Evolutionary conservation across 2,329 filamentous ascomycete genomes (phyloP), one percentile per base, ranked within the genome.

Genomic region (Neofusicoccum umdonicola): DNA sequence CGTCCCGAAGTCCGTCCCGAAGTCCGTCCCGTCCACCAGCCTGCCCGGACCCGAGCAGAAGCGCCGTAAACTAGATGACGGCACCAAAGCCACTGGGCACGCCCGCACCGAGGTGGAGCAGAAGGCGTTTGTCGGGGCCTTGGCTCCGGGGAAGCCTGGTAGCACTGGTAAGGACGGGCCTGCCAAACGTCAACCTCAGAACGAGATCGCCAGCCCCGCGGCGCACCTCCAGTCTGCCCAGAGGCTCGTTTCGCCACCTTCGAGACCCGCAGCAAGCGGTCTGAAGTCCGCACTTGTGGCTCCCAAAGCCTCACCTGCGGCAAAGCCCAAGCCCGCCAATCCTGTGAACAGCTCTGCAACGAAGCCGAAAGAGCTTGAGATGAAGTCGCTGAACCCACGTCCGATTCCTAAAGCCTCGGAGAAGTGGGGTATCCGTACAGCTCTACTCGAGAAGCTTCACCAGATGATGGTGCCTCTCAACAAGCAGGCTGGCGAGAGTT

Each of bases 401-500:
- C 81, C 87, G 44, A 80, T 93, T 2, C 82, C 84, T 64, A 78
- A 78, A 60, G 79, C 79, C 48, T 80, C 81, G n/a, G 78, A 74
- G 11, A 71, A 73, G 69, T 74, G 69, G 72, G 69, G 72, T 71
- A 73, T 12, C 54, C 72, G 69, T 52, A 68, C 68, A 67, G 34
- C 41, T 72, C 35, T 80, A 64, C 74, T 93, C 27, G 85, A 85
- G 67, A 80, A 87, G 68, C 77, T 94, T 1, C 87, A 93, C 71
- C 80, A 83, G 12, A 85, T 91, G 68, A 86, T 90, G 73, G 76
- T 78, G n/a, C 83, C 88, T 4, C 82, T 93, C 8, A 93, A 94
- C 71, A 79, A 82, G 13, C 85, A 87, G 68, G 75, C 90, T 2
- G 80, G 80, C 56, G 86, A 84, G 63, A 80, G 81, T 48, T 78